phyloP scores from a whole-genome alignment of 2,329 filamentous ascomycete species.

The Aureobasidium sp. region DNA sequence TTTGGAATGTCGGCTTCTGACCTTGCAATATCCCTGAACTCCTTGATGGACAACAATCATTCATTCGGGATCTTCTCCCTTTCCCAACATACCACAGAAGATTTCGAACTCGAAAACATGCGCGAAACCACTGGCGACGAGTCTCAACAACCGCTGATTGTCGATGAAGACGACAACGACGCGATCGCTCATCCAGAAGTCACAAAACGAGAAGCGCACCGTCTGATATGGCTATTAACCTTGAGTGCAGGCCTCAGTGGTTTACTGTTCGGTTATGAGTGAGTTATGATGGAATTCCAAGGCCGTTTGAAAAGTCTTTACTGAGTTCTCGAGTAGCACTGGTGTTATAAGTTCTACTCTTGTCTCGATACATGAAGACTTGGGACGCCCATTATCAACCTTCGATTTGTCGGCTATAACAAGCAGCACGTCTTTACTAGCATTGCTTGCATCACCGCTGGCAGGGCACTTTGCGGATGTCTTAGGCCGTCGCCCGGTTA shows the following conservation, averaged over 20 bases:
- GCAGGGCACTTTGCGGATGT: conserved; percentile 45
- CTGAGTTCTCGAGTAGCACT: conserved; percentile 30
- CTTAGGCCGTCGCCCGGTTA: conserved; percentile 39
- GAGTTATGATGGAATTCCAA: neutral
- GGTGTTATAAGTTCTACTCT: conserved; percentile 54
- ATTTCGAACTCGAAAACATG: neutral
- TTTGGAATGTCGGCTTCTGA: neutral
- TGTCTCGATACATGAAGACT: conserved; percentile 42
- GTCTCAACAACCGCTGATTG: conserved; percentile 1
- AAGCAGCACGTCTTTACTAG: conserved; percentile 48
- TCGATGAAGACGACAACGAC: neutral
- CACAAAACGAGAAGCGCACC: neutral
- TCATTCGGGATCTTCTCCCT: neutral
- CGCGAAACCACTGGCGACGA: neutral
- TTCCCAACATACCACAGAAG: neutral
- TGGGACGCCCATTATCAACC: conserved; percentile 37
- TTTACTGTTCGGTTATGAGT: conserved; percentile 52
- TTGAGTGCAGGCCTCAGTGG: conserved; percentile 50
- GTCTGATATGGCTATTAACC: conserved; percentile 35
- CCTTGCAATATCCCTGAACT: neutral
- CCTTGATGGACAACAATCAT: neutral
- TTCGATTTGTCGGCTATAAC: conserved; percentile 52
- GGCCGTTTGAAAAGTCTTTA: neutral
- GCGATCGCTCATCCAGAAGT: neutral
- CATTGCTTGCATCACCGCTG: conserved; percentile 46